phyloP scores from a whole-genome alignment of 2,329 filamentous ascomycete species.

The Fusarium nelsonii region DNA sequence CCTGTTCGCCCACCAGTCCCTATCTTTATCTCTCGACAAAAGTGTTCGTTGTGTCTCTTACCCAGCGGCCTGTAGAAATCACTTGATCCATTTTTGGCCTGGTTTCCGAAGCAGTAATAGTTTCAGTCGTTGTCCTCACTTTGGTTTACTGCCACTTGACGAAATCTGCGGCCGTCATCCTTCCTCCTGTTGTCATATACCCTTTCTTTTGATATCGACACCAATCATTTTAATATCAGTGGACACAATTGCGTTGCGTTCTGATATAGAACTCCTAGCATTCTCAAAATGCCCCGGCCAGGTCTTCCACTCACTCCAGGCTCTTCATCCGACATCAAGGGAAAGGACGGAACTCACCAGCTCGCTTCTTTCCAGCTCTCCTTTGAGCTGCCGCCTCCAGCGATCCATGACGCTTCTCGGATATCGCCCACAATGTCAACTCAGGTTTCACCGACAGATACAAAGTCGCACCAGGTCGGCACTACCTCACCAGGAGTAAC shows the following conservation, averaged over 20 bases:
- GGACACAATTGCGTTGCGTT: background rate
- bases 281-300: constrained; percentile 51
- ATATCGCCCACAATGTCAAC: constrained; percentile 56
- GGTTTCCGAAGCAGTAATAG: constrained; percentile 1
- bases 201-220: background rate
- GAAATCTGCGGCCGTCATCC: background rate
- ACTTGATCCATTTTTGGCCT: constrained; percentile 1
- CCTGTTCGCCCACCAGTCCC: constrained; percentile 4
- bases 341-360: constrained; percentile 74
- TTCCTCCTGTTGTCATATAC: background rate
- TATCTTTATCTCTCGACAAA: constrained; percentile 4
- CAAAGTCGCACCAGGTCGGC: constrained; percentile 50
- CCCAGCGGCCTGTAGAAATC: constrained; percentile 1
- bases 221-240: background rate
- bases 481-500: constrained; percentile 46
- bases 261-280: constrained; percentile 5
- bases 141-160: background rate
- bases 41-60: background rate
- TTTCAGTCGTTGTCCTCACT: background rate
- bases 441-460: constrained; percentile 46
- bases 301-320: constrained; percentile 77
- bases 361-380: constrained; percentile 73
- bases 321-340: constrained; percentile 83
- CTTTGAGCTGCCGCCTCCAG: constrained; percentile 83
- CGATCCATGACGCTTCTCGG: constrained; percentile 66